Evolutionary conservation across 139 green algal species (phyloP), one percentile per base, ranked within the genome.

Genomic region (Chlamydomonas eustigma): DNA sequence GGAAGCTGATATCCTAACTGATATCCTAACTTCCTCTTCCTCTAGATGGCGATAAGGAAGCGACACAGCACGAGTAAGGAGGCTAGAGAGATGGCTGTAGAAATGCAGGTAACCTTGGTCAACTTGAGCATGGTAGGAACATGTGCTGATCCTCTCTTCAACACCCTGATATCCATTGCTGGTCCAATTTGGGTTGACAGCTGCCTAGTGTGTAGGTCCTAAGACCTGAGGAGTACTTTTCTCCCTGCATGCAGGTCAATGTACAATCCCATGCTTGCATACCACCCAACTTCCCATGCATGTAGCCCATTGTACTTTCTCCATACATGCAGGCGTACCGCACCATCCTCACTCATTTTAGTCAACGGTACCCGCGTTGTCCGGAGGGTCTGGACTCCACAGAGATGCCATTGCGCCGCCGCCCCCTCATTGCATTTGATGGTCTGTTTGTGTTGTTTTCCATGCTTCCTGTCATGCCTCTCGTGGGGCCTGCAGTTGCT

Each of bases 301-400:
- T n/a, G n/a, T n/a, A n/a, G n/a, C n/a, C n/a, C n/a, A n/a, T n/a
- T n/a, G n/a, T n/a, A n/a, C 44, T 18, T 30, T 69, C 5, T 6
- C 18, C 58, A 31, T 72, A 34, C 18, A 34, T 68, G 22, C 69
- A 83, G 81, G 37, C 69, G 28, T 94, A 90, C 80, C 84, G 91
- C 37, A 97, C 89, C 22, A 83, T 99, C 30, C 83, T 99, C 68
- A 99, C 96, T 1, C 96, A 99, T 84, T 99, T 99, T 88, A 96
- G 88, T 67, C 94, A 98, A 88, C 86, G 96, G 30, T 97, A 97
- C 84, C 91, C 93, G 1, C 92, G 92, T 38, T 77, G 97, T 22
- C 93, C 93, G 0, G 81, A 88, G 12, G 85, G 82, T 22, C 66
- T 84, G 77, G 39, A 35, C 72, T 32, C 22, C 22, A 5, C 4